Evolutionary conservation across 176 grass and related monocot species (phyloP).

Genomic region (Rhynchospora tenuis): DNA sequence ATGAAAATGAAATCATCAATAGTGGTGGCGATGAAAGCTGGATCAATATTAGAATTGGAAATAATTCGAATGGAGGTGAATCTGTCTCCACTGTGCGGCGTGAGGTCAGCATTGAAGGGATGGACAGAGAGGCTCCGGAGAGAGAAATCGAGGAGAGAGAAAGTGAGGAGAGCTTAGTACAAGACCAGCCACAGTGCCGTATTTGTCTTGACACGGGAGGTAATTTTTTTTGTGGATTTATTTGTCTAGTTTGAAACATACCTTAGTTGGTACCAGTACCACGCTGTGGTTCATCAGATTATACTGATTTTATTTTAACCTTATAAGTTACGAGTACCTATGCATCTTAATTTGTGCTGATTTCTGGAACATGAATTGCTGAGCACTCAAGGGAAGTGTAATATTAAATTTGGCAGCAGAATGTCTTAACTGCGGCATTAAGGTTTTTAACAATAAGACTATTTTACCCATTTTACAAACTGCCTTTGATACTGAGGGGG

Average conservation of each 20-base stretch:
- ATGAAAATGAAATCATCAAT: background rate
- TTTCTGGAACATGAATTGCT: background rate
- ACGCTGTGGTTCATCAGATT: background rate
- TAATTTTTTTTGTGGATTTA: conserved; percentile 11
- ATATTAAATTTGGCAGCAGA: background rate
- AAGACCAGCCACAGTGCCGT: conserved; percentile 67
- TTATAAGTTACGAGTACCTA: background rate
- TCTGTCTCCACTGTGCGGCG: background rate
- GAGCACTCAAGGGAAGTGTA: background rate
- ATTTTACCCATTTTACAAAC: background rate
- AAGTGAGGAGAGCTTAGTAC: conserved; percentile 30
- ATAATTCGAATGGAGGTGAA: background rate
- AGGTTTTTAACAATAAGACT: background rate
- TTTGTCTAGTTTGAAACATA: background rate
- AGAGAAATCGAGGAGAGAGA: conserved; percentile 12
- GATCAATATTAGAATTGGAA: conserved; percentile 5
- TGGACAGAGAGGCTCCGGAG: background rate
- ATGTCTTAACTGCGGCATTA: background rate
- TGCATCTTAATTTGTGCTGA: background rate
- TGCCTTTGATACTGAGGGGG: background rate
- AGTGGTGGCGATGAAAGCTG: background rate
- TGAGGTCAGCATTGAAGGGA: background rate
- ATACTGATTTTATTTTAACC: background rate
- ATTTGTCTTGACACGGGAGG: conserved; percentile 98
- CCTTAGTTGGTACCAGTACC: background rate